A percentile compares a stretch with the other conserved stretches of the same genome.
Evolutionary conservation across 148 eudicot genomes (phyloP).

Genomic region (Rhododendron griersonianum): DNA sequence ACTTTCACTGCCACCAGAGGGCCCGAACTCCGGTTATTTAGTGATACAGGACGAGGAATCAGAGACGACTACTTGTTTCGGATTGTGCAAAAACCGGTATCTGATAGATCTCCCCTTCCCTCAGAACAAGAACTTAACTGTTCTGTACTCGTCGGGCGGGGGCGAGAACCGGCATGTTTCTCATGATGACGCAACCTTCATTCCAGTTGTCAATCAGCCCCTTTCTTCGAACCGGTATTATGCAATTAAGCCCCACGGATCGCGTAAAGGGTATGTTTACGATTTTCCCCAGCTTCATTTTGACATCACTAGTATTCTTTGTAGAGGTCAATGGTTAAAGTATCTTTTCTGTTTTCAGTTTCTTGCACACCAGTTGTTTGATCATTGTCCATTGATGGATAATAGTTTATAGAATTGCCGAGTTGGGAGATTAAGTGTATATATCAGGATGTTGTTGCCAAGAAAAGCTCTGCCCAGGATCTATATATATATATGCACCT

Average conservation of each 20-base stretch:
- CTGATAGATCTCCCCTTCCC: slow-evolving; percentile 49
- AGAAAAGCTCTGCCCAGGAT: too few relatives aligned
- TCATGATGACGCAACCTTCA: slow-evolving; percentile 23
- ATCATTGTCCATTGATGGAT: background rate
- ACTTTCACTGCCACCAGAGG: slow-evolving; percentile 20
- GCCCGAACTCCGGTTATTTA: slow-evolving; percentile 21
- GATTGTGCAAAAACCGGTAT: slow-evolving; percentile 25
- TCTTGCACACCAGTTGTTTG: background rate
- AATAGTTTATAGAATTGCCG: background rate
- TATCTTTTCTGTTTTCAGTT: background rate
- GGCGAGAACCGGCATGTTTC: background rate
- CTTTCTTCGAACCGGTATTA: slow-evolving; percentile 41
- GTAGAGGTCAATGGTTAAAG: background rate
- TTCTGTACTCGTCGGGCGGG: slow-evolving; percentile 15
- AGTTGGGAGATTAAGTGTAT: background rate
- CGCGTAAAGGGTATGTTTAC: slow-evolving; percentile 44
- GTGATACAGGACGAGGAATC: slow-evolving; percentile 53
- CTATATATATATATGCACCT: slow-evolving; percentile 10
- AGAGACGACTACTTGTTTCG: slow-evolving; percentile 31
- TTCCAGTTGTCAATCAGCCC: slow-evolving; percentile 49
- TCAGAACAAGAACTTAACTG: slow-evolving; percentile 46
- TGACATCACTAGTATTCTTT: background rate
- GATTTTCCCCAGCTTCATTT: background rate
- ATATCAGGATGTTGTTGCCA: background rate
- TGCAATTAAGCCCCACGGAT: slow-evolving; percentile 31